Evolutionary conservation across 106 monocot species (phyloP), one percentile per base, ranked within the genome.

Genomic region (Allium fistulosum): DNA sequence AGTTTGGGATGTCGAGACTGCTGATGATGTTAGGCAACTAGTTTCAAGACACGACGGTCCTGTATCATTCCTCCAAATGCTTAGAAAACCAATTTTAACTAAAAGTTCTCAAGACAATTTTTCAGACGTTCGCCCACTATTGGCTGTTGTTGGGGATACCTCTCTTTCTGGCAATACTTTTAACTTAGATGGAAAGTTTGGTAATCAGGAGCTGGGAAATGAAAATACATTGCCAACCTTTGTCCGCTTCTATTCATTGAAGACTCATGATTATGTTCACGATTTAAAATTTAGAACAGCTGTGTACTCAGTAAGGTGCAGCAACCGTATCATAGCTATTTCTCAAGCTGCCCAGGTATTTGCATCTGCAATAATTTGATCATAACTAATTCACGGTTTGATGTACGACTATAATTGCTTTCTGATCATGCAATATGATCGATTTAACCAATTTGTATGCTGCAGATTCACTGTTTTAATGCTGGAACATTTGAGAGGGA

Each of bases 391-490:
- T 5, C 37, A 37, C 37, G 5, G 37, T 37, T 37, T 37, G 37
- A 37, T 37, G 37, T 37, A 37, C 5, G 37, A 4, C 37, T 37
- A 37, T 37, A 37, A 37, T 37, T 37, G 37, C 5, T 37, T 37
- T 37, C 37, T 37, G 37, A 37, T 37, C 37, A 37, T 53, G 26
- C 7, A 50, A 37, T 56, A 8, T 68, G 16, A 26, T 69, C 15
- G n/a, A 56, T 45, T 66, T 57, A 67, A 61, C 17, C 57, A 63
- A 48, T 9, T 11, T 14, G 51, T 51, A 12, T 73, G 6, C 75
- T 86, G 74, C 95, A 96, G 95, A 82, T 96, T 77, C 95, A 96
- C 72, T 96, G 95, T 68, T 91, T 96, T 68, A 72, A 91, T 86
- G 83, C 95, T 71, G 77, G 83, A 63, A 96, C 85, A n/a, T 59